Conservation (phyloP, 2,329 filamentous ascomycete species). For the Torrubiellomyces zombiae region DNA sequence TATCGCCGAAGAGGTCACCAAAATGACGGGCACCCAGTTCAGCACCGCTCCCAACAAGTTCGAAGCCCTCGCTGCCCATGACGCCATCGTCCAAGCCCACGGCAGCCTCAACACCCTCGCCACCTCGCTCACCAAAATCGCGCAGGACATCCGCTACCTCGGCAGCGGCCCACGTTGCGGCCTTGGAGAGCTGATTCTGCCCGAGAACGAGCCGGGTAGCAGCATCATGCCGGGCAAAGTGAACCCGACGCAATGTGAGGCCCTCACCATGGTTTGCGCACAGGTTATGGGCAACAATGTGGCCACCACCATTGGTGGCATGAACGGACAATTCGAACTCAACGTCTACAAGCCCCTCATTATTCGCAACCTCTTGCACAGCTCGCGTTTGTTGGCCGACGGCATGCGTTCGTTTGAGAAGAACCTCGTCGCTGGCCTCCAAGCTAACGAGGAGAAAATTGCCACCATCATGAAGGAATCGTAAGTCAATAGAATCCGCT, state of each 20-base stretch:
- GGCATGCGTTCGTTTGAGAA: constrained; percentile 92
- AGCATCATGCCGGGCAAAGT: constrained; percentile 99
- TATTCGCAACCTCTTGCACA: constrained; percentile 91
- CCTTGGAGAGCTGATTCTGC: constrained; percentile 79
- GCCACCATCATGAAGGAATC: constrained; percentile 81
- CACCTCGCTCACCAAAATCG: constrained; percentile 87
- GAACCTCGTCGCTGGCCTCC: constrained; percentile 73
- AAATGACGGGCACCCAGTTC: constrained; percentile 87
- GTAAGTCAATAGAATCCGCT: no score
- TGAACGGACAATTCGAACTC: constrained; percentile 96
- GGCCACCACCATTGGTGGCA: constrained; percentile 81
- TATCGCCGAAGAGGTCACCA: constrained; percentile 77
- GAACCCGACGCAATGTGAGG: constrained; percentile 97
- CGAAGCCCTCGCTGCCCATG: constrained; percentile 87
- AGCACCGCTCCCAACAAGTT: constrained; percentile 98
- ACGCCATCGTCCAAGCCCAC: constrained; percentile 86
- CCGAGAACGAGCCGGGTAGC: constrained; percentile 94
- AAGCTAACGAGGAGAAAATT: constrained; percentile 91
- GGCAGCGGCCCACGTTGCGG: constrained; percentile 92
- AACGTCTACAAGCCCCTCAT: constrained; percentile 98
- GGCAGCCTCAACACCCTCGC: constrained; percentile 90
- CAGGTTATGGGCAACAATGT: constrained; percentile 98
- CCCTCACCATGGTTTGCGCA: constrained; percentile 90
- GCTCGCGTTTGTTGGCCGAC: constrained; percentile 71
- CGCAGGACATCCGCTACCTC: constrained; percentile 93